These are phyloP conservation scores for Trichopus zeylanicus DNA, from an alignment of 116 monocot genomes.

Conservation along the genomic window DNA sequence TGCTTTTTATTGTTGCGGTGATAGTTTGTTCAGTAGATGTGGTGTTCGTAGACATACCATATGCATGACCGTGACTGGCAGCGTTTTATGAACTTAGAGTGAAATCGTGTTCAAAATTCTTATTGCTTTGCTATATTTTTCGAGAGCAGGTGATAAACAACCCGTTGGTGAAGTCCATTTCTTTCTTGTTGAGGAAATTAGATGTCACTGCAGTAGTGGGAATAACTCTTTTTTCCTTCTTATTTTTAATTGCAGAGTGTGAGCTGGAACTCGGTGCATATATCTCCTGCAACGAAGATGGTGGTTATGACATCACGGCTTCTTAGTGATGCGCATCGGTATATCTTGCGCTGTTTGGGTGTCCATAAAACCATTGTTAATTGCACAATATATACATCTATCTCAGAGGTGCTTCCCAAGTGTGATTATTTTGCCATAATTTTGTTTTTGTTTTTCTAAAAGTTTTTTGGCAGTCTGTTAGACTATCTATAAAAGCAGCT, in stretches of 20 bases:
- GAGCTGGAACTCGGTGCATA: conserved; percentile 49
- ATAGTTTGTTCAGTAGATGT: too few species aligned
- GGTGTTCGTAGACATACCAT: too few species aligned
- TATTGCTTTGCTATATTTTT: too few species aligned
- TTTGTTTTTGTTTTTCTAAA: neutral
- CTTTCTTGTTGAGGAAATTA: neutral
- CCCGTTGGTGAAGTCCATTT: conserved; percentile 1
- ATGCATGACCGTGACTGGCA: too few species aligned
- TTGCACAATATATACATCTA: conserved; percentile 79
- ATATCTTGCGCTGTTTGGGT: conserved; percentile 71
- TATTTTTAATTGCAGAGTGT: conserved; percentile 34
- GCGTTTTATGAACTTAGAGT: too few species aligned
- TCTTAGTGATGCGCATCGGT: conserved; percentile 91
- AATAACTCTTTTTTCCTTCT: neutral
- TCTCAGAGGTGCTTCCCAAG: conserved; percentile 68
- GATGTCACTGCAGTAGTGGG: neutral
- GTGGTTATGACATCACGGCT: conserved; percentile 73
- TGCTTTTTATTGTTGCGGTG: too few species aligned
- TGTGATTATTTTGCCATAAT: neutral
- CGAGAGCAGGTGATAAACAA: too few species aligned
- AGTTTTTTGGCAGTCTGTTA: too few species aligned
- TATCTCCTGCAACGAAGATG: conserved; percentile 50
- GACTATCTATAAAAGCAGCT: too few species aligned
- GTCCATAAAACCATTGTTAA: conserved; percentile 40
- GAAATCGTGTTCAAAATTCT: too few species aligned